These are phyloP conservation scores for Solanum boliviense DNA, from an alignment of 257 asterid genomes.

Conservation along the genomic window DNA sequence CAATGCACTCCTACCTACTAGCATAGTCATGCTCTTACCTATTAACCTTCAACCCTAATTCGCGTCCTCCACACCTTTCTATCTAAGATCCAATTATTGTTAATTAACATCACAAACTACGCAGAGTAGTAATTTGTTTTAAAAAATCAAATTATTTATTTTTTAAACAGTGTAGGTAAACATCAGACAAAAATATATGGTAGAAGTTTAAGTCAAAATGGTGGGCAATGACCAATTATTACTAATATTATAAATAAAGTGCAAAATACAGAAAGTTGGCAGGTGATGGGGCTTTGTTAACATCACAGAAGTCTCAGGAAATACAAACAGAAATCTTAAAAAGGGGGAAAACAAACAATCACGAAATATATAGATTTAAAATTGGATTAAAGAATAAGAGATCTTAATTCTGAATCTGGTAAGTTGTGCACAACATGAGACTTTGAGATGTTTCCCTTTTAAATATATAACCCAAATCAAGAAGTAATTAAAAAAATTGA, in stretches of 20 bases:
- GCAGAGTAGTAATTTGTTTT: neutral
- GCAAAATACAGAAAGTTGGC: neutral
- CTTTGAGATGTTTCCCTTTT: neutral
- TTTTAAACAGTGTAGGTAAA: neutral
- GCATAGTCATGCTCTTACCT: too few species aligned
- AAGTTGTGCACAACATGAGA: neutral
- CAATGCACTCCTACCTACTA: neutral
- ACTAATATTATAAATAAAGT: neutral
- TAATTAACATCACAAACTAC: neutral
- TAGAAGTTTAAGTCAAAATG: neutral
- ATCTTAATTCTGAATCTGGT: neutral
- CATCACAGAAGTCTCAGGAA: neutral
- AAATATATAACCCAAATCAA: neutral
- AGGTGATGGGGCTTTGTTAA: neutral
- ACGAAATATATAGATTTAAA: neutral
- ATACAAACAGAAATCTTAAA: neutral
- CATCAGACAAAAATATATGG: neutral
- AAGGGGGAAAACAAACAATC: neutral
- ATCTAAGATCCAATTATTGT: too few species aligned
- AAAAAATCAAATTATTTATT: neutral
- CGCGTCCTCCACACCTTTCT: neutral
- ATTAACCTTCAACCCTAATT: neutral
- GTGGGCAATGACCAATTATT: neutral
- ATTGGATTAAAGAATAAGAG: neutral
- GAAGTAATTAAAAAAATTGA: neutral